Base-by-base conservation (phyloP, 345 rosid genomes). In the Populus euphratica region DNA sequence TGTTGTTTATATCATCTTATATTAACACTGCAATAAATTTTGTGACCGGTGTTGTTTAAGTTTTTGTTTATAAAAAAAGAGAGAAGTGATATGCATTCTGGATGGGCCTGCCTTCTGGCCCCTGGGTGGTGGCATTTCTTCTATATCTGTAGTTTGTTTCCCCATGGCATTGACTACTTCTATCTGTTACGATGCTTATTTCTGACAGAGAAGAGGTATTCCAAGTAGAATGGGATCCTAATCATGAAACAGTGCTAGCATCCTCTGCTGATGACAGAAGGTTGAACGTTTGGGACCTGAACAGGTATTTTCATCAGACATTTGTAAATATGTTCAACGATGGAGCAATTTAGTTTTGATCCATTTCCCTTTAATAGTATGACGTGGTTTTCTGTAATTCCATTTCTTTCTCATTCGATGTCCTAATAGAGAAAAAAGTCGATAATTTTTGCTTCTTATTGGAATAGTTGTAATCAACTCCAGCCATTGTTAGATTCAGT, bases 181-280 rank as follows among this genome's bases (percentile, higher is more conserved):
- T 20, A 7, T 7, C n/a, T 52, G 59, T 52, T 47, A 7, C 23
- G 9, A 20, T 52, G 17, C 83, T 74, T 73, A 44, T 49, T 74
- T 71, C 47, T 68, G 70, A 72, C 92, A 92, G 99, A 70, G 98
- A 88, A 71, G 98, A 94, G 70, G 99, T 96, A 49, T 90, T 88
- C 83, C 97, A 94, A 86, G 99, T 96, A 74, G 98, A 94, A 78
- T 96, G 99, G 97, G 93, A 96, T 88, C 98, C 99, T 35, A 90
- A 92, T 85, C 95, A 96, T 61, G 98, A 91, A 77, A 89, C 95
- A 2, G 94, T 96, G 79, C 86, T 94, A 38, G 99, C 97, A 67
- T 96, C 99, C 81, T 90, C 95, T 12, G 93, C 95, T 17, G 97
- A 90, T 74, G 98, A 92, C 86, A 84, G 98, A 86, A 94, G 99